A percentile compares a stretch with the other conserved stretches of the same genome.
These are phyloP conservation scores for Ogataea parapolymorpha DNA, from an alignment of 805 yeast species.

Conservation along the genomic window DNA sequence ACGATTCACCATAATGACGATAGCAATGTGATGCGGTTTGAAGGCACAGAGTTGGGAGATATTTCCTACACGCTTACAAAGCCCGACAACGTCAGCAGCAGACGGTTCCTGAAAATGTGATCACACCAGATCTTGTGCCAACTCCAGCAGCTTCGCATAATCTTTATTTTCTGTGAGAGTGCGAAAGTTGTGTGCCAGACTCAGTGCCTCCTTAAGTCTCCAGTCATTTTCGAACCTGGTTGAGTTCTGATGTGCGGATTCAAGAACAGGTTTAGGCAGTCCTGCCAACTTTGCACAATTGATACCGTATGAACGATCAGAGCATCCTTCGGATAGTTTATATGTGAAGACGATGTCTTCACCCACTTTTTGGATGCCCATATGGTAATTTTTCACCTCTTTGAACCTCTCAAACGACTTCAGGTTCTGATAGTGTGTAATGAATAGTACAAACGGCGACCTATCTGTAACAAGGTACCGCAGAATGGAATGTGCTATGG, in stretches of 20 bases:
- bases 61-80: slow-evolving; percentile 54
- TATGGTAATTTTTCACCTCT: slow-evolving; percentile 58
- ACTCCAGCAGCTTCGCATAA: slow-evolving; percentile 15
- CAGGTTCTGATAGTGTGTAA: slow-evolving; percentile 79
- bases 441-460: slow-evolving; percentile 63
- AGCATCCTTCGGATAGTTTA: slow-evolving; percentile 45
- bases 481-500: slow-evolving; percentile 74
- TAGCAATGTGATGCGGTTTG: slow-evolving; percentile 47
- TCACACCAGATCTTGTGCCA: slow-evolving; percentile 19
- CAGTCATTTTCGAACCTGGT: slow-evolving; percentile 20
- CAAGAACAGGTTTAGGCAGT: slow-evolving; percentile 45
- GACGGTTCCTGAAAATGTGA: slow-evolving; percentile 30
- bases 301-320: slow-evolving; percentile 72
- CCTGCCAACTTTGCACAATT: slow-evolving; percentile 81
- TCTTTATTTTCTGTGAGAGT: neutral
- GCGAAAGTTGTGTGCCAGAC: slow-evolving; percentile 6
- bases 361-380: slow-evolving; percentile 47
- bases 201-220: slow-evolving; percentile 17
- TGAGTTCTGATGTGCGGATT: slow-evolving; percentile 41
- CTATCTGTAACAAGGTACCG: slow-evolving; percentile 47
- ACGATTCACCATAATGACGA: slow-evolving; percentile 71
- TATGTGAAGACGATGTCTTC: slow-evolving; percentile 48
- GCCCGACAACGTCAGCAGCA: slow-evolving; percentile 29
- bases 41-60: slow-evolving; percentile 45
- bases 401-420: slow-evolving; percentile 44